Conservation (phyloP, 1,139 yeast species). For the Blastobotrys proliferans region DNA sequence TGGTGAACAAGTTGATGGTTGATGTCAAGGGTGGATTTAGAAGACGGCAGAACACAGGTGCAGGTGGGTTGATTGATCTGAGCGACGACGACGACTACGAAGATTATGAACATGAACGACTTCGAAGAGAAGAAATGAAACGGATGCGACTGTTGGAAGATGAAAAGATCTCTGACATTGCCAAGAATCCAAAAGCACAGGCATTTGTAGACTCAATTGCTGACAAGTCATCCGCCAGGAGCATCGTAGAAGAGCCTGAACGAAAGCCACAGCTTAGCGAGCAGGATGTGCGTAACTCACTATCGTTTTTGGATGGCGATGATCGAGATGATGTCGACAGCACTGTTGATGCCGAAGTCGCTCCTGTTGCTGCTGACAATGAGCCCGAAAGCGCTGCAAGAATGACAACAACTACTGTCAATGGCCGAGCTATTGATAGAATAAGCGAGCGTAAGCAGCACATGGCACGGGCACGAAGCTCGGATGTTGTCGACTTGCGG, state of each 20-base stretch:
- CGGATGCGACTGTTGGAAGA: conserved; percentile 52
- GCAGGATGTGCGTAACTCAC: conserved; percentile 5
- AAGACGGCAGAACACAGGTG: conserved; percentile 54
- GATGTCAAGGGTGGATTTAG: conserved; percentile 82
- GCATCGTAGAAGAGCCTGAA: conserved; percentile 21
- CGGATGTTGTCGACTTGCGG: neutral
- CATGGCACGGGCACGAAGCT: neutral
- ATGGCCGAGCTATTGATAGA: conserved; percentile 12
- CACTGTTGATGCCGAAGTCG: neutral
- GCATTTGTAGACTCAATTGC: conserved; percentile 75
- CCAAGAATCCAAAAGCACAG: conserved; percentile 54
- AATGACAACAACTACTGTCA: neutral
- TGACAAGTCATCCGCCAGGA: conserved; percentile 34
- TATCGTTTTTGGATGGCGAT: conserved; percentile 9
- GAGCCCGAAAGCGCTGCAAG: neutral
- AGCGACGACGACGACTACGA: conserved; percentile 63
- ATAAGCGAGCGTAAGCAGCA: conserved; percentile 3
- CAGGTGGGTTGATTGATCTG: conserved; percentile 61
- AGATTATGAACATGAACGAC: conserved; percentile 43
- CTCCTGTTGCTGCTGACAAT: neutral
- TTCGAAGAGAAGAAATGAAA: conserved; percentile 53
- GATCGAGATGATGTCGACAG: conserved; percentile 1
- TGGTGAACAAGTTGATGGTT: conserved; percentile 69
- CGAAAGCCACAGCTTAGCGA: conserved; percentile 20
- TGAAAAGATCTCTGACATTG: conserved; percentile 47